Conservation (phyloP, 2,329 filamentous ascomycete genomes). For the Fusarium agapanthi region DNA sequence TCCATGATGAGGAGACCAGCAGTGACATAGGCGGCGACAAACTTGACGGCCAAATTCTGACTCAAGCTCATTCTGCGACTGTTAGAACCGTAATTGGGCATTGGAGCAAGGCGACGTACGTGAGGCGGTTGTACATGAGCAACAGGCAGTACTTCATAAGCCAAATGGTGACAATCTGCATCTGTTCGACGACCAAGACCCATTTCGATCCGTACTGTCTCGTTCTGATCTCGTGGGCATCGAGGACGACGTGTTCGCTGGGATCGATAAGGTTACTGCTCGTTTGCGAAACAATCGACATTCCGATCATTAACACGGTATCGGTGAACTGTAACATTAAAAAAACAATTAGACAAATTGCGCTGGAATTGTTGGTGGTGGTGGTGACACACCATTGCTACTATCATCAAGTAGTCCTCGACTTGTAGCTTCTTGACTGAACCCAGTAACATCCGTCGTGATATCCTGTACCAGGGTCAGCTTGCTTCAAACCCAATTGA, state of each 20-base stretch:
- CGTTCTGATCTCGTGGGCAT: conserved; percentile 52
- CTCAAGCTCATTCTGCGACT: conserved; percentile 52
- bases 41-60: conserved; percentile 58
- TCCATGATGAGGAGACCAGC: conserved; percentile 61
- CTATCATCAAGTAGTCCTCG: conserved; percentile 66
- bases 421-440: conserved; percentile 60
- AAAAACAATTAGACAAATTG: neutral
- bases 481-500: neutral
- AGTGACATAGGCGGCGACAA: conserved; percentile 57
- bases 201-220: conserved; percentile 66
- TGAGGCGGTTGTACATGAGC: conserved; percentile 65
- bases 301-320: conserved; percentile 61
- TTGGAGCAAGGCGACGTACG: conserved; percentile 47
- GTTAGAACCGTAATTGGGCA: conserved; percentile 7
- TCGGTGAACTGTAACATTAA: conserved; percentile 54
- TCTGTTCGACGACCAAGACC: conserved; percentile 68
- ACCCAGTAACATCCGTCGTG: conserved; percentile 52
- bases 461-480: conserved; percentile 41
- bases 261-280: conserved; percentile 68
- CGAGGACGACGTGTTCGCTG: conserved; percentile 54
- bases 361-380: neutral
- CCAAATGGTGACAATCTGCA: conserved; percentile 68
- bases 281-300: conserved; percentile 65
- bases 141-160: conserved; percentile 65
- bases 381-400: conserved; percentile 55